These are phyloP conservation scores for Ballota nigra DNA, from an alignment of 257 asterid genomes.

Conservation along the genomic window DNA sequence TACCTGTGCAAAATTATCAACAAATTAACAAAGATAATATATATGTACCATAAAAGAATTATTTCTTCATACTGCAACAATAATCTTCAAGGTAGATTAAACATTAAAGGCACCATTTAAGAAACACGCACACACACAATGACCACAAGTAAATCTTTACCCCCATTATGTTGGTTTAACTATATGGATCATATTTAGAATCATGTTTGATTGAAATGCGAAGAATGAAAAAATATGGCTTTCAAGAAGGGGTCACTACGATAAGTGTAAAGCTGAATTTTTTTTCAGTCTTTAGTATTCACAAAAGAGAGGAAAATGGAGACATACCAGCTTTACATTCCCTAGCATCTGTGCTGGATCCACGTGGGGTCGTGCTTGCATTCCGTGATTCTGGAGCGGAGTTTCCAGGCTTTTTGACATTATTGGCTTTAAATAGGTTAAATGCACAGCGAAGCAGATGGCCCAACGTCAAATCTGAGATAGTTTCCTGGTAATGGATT, in stretches of 20 bases:
- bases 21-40: background rate
- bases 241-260: background rate
- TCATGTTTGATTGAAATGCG: background rate
- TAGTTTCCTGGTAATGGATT: conserved; percentile 39
- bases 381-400: conserved; percentile 25
- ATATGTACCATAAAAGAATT: no score
- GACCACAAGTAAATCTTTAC: background rate
- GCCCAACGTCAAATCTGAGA: conserved; percentile 44
- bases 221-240: background rate
- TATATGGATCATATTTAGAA: background rate
- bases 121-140: background rate
- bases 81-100: conserved; percentile 2
- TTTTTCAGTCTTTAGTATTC: background rate
- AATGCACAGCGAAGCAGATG: conserved; percentile 61
- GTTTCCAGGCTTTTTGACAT: conserved; percentile 29
- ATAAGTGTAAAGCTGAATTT: conserved; percentile 3
- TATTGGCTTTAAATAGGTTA: conserved; percentile 37
- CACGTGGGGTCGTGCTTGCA: conserved; percentile 13
- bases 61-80: no score
- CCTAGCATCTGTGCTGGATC: conserved; percentile 24
- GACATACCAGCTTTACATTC: conserved; percentile 43
- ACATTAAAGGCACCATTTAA: background rate
- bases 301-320: background rate
- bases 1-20: conserved; percentile 38
- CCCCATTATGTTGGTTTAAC: background rate